These are phyloP conservation scores for Skeletonema tropicum DNA, from an alignment of 108 stramenopile genomes.

Conservation along the genomic window DNA sequence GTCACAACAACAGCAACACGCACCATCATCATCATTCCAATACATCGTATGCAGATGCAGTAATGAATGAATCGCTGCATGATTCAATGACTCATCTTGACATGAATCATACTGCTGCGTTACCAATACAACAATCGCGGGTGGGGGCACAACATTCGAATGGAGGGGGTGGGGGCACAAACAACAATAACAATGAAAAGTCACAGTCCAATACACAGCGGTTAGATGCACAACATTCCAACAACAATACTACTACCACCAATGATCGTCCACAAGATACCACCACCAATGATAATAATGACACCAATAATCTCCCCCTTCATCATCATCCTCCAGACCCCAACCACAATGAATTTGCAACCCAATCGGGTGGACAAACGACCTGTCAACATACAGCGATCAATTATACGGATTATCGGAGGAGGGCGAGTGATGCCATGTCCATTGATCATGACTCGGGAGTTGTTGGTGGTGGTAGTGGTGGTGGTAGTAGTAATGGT, in stretches of 20 bases:
- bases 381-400: neutral
- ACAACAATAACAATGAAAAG: no score
- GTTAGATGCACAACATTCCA: no score
- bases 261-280: no score
- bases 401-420: neutral
- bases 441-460: neutral
- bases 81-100: conserved; percentile 1
- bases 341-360: neutral
- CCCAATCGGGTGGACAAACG: neutral
- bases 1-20: neutral
- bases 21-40: neutral
- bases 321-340: neutral
- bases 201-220: no score
- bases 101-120: neutral
- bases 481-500: neutral
- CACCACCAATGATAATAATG: neutral
- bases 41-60: neutral
- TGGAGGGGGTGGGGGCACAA: neutral
- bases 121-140: neutral
- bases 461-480: no score
- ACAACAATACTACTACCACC: no score
- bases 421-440: neutral
- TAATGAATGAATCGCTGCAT: neutral
- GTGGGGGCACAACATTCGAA: neutral
- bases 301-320: neutral